Conservation (phyloP, 78 protist genomes). For the Trichosphaerium sp. region DNA sequence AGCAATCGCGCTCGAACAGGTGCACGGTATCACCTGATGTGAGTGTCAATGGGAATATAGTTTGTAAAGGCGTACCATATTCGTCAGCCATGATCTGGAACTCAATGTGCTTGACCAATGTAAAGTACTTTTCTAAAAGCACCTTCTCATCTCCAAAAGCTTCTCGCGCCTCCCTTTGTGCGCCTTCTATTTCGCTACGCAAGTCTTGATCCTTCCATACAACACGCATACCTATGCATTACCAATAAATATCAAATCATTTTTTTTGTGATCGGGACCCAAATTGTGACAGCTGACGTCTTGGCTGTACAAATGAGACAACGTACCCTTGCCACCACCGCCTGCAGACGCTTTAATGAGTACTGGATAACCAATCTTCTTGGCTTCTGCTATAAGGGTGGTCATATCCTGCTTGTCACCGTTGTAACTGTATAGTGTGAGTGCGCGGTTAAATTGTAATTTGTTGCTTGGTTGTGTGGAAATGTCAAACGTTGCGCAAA, state of each 20-base stretch:
- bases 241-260: no score
- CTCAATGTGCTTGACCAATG: conserved; percentile 92
- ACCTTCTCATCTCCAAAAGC: conserved; percentile 84
- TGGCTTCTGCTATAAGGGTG: conserved; percentile 51
- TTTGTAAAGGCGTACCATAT: conserved; percentile 43
- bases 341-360: conserved; percentile 94
- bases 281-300: no score
- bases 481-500: no score
- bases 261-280: no score
- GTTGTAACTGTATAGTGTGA: conserved; percentile 66
- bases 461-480: no score
- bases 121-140: conserved; percentile 85
- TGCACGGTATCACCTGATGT: conserved; percentile 22
- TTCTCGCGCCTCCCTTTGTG: conserved; percentile 43
- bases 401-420: conserved; percentile 53
- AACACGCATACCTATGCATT: conserved; percentile 51
- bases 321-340: conserved; percentile 96
- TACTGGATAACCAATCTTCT: conserved; percentile 82
- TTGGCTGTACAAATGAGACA: no score
- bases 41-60: no score
- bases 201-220: conserved; percentile 73
- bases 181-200: conserved; percentile 48
- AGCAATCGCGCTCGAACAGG: conserved; percentile 85
- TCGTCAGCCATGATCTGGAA: conserved; percentile 88
- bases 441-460: no score